These are phyloP conservation scores for Kwoniella pini DNA, from an alignment of 768 basidiomycete genomes.

Conservation along the genomic window DNA sequence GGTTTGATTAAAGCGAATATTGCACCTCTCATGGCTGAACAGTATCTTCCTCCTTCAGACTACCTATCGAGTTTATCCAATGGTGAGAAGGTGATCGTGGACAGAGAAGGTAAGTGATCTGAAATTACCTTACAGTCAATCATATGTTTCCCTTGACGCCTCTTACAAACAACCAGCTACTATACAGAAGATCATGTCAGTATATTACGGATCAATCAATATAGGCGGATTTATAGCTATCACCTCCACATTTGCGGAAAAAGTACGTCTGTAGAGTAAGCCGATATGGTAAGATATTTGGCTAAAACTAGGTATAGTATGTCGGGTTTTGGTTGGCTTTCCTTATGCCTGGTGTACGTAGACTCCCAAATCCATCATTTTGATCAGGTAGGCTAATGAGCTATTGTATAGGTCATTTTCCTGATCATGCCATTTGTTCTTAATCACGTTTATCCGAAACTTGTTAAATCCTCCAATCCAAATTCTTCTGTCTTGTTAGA, in stretches of 20 bases:
- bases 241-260: slow-evolving; percentile 34
- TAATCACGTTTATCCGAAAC: slow-evolving; percentile 3
- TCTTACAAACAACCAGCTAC: slow-evolving; percentile 17
- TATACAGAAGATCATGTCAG: slow-evolving; percentile 36
- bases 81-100: slow-evolving; percentile 46
- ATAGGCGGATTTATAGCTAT: slow-evolving; percentile 46
- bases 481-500: slow-evolving; percentile 21
- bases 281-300: neutral
- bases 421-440: slow-evolving; percentile 25
- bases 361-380: neutral
- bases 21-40: slow-evolving; percentile 49
- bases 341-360: slow-evolving; percentile 19
- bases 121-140: neutral
- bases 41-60: slow-evolving; percentile 34
- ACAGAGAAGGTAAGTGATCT: slow-evolving; percentile 26
- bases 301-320: slow-evolving; percentile 8
- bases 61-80: slow-evolving; percentile 20
- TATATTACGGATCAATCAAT: slow-evolving; percentile 49
- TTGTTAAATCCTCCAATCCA: slow-evolving; percentile 19
- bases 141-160: neutral
- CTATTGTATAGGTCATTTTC: slow-evolving; percentile 10
- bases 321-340: slow-evolving; percentile 47
- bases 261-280: slow-evolving; percentile 29
- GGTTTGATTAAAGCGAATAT: slow-evolving; percentile 36
- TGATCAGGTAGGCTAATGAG: neutral